Evolutionary conservation across 2,329 filamentous ascomycete species (phyloP), one percentile per base, ranked within the genome.

Genomic region (Exophiala calicioides): DNA sequence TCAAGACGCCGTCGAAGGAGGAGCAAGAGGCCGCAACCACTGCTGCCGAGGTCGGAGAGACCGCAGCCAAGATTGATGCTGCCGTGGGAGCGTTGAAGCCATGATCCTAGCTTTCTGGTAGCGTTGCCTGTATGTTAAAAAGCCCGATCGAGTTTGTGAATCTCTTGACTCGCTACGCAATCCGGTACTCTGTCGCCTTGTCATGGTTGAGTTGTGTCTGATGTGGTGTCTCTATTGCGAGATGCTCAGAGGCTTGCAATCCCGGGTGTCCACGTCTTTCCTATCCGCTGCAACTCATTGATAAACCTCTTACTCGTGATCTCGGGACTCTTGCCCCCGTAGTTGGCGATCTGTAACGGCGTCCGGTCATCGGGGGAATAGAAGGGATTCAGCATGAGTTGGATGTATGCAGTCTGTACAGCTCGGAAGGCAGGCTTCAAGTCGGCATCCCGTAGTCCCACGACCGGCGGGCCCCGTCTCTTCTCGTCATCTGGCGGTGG

Each of bases 361-460:
- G 79, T 79, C 66, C 90, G 84, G 60, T 91, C 86, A 63, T 96
- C 90, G 7, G 91, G 91, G 35, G 86, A 83, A 67, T 90, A 97
- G 69, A 98, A 98, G 0, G 91, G 91, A 62, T 98, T 97, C 68
- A 95, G 86, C 57, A 97, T 72, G 40, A 98, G 73, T 52, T 82
- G 76, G 47, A 97, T 86, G 62, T 96, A 98, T 21, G 91, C 90
- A n/a, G 80, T 84, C 71, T 97, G 93, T 69, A 98, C 81, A 20
- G 90, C 90, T 64, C 85, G 82, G 64, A 98, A 98, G 19, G 93
- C 90, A 24, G 87, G 82, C 65, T 90, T 90, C 62, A 97, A 73
- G 69, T 96, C 91, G n/a, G 85, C 82, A 62, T 95, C 90, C 52
- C 87, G 76, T 61, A 96, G 67, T 0, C 88, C 89, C 13, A 86